Evolutionary conservation across 768 basidiomycete genomes (phyloP).

Genomic region (Omphalotus guepiniiformis): DNA sequence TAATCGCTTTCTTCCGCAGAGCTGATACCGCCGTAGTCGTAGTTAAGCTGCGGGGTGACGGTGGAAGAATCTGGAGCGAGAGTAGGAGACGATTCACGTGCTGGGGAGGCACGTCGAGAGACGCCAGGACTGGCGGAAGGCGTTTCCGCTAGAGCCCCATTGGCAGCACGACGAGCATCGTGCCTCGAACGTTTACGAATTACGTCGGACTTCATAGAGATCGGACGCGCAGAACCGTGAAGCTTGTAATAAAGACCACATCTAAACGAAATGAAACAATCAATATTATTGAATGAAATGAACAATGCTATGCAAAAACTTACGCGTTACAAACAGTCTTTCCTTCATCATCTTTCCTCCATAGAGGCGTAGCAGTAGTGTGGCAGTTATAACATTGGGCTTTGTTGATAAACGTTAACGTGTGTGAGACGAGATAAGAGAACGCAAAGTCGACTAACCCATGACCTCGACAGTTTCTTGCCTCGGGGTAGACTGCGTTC

Average conservation of each 20-base stretch:
- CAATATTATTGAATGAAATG: constrained; percentile 6
- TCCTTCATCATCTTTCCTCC: constrained; percentile 89
- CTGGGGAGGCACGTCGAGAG: constrained; percentile 70
- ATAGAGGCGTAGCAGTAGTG: constrained; percentile 83
- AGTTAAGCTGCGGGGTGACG: constrained; percentile 26
- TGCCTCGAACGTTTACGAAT: constrained; percentile 85
- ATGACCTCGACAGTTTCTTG: constrained; percentile 72
- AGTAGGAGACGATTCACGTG: constrained; percentile 45
- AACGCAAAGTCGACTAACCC: constrained; percentile 38
- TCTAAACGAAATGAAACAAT: constrained; percentile 30
- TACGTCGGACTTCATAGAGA: constrained; percentile 89
- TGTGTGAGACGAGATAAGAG: constrained; percentile 24
- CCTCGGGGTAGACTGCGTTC: constrained; percentile 58
- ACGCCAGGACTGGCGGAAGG: constrained; percentile 74
- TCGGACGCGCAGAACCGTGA: constrained; percentile 80
- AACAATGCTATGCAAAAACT: constrained; percentile 26
- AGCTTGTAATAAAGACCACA: constrained; percentile 85
- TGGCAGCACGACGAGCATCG: constrained; percentile 60
- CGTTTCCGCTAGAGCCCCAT: constrained; percentile 49
- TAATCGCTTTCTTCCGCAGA: neutral
- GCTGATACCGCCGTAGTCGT: neutral
- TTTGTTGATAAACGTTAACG: constrained; percentile 25
- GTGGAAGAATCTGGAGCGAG: constrained; percentile 71
- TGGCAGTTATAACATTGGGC: constrained; percentile 91
- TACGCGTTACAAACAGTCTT: constrained; percentile 91